A percentile compares a stretch with the other conserved stretches of the same genome.
These are phyloP conservation scores for Pestalotiopsis fici DNA, from an alignment of 2,329 filamentous ascomycete species.

Conservation along the genomic window DNA sequence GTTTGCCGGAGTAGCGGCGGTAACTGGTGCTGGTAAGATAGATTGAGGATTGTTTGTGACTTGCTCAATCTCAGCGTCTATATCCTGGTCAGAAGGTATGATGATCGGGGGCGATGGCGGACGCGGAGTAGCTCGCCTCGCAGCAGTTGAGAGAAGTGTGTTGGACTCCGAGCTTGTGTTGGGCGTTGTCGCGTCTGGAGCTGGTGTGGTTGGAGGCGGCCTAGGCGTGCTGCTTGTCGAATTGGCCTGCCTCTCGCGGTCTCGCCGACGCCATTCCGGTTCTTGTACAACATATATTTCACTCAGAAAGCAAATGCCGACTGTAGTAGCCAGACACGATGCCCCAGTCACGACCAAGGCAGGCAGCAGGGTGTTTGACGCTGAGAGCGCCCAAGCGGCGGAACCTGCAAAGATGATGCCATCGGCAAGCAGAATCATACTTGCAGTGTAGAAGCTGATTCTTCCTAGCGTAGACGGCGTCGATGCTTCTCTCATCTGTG, in stretches of 20 bases:
- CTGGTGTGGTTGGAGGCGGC: slow-evolving; percentile 12
- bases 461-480: slow-evolving; percentile 69
- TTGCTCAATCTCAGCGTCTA: slow-evolving; percentile 60
- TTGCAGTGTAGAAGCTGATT: slow-evolving; percentile 64
- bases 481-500: slow-evolving; percentile 66
- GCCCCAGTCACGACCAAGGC: slow-evolving; percentile 55
- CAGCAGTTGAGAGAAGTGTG: slow-evolving; percentile 22
- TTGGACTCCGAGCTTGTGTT: slow-evolving; percentile 5
- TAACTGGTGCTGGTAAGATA: slow-evolving; percentile 27
- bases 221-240: slow-evolving; percentile 20
- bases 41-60: slow-evolving; percentile 25
- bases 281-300: slow-evolving; percentile 65
- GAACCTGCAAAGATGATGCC: slow-evolving; percentile 59
- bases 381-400: slow-evolving; percentile 57
- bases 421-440: slow-evolving; percentile 64
- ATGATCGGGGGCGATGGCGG: slow-evolving; percentile 50
- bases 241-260: slow-evolving; percentile 29
- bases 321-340: slow-evolving; percentile 56
- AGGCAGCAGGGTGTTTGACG: slow-evolving; percentile 57
- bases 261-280: slow-evolving; percentile 50
- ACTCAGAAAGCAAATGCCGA: slow-evolving; percentile 58
- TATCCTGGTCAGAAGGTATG: slow-evolving; percentile 64
- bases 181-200: slow-evolving; percentile 14
- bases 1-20: slow-evolving; percentile 26
- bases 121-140: slow-evolving; percentile 19